Percentiles rank a stretch among this genome's conserved stretches.
Conservation (phyloP, 2,329 filamentous ascomycete species). For the Penicillium brevicompactum region DNA sequence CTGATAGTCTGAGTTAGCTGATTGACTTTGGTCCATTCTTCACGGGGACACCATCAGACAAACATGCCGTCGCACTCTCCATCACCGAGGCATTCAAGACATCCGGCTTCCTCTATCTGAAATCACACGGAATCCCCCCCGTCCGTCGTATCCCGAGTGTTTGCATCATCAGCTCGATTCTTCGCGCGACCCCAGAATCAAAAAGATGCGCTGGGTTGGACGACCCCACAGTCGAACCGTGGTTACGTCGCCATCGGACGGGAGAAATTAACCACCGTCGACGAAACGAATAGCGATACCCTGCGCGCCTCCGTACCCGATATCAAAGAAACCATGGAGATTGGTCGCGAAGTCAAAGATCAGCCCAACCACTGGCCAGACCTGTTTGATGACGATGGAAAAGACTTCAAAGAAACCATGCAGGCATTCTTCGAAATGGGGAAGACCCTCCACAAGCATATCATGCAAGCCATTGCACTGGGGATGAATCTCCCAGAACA, state of each 20-base stretch:
- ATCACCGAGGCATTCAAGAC: slow-evolving; percentile 80
- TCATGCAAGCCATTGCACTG: slow-evolving; percentile 85
- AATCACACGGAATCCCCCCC: slow-evolving; percentile 73
- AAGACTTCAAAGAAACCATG: slow-evolving; percentile 72
- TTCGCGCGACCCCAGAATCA: slow-evolving; percentile 64
- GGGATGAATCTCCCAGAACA: slow-evolving; percentile 70
- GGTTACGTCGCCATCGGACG: slow-evolving; percentile 71
- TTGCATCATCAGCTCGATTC: slow-evolving; percentile 69
- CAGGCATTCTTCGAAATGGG: slow-evolving; percentile 72
- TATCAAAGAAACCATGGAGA: slow-evolving; percentile 63
- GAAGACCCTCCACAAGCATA: slow-evolving; percentile 70
- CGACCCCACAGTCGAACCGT: slow-evolving; percentile 70
- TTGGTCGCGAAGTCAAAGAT: slow-evolving; percentile 61
- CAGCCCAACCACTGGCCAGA: slow-evolving; percentile 79
- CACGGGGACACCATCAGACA: slow-evolving; percentile 61
- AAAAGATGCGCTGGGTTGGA: slow-evolving; percentile 72
- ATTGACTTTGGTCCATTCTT: slow-evolving; percentile 79
- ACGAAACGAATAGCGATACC: slow-evolving; percentile 57
- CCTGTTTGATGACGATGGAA: slow-evolving; percentile 54
- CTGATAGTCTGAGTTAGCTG: slow-evolving; percentile 53
- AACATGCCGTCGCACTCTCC: slow-evolving; percentile 66
- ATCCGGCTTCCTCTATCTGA: slow-evolving; percentile 87
- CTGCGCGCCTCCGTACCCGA: slow-evolving; percentile 56
- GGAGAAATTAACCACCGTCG: slow-evolving; percentile 68
- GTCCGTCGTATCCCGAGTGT: slow-evolving; percentile 62